Evolutionary conservation across 208 protist genomes (phyloP).

Genomic region (Tritrichomonas musculus): DNA sequence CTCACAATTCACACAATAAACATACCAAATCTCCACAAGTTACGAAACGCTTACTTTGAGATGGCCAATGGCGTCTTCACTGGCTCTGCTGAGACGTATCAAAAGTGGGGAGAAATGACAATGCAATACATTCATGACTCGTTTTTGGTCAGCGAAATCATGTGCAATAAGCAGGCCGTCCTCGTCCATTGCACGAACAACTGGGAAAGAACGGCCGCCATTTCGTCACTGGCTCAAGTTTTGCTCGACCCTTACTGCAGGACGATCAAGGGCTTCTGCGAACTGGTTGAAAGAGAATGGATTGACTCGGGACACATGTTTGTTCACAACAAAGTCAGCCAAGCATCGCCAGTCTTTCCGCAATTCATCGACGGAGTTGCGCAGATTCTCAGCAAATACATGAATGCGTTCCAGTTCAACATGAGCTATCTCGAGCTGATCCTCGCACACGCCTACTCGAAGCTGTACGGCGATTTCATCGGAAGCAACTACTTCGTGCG

Average conservation of each 20-base stretch:
- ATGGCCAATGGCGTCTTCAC: neutral
- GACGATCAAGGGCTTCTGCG: slow-evolving; percentile 65
- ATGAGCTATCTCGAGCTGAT: neutral
- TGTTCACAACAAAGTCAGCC: neutral
- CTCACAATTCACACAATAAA: neutral
- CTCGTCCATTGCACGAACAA: slow-evolving; percentile 70
- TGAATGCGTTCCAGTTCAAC: neutral
- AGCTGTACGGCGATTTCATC: slow-evolving; percentile 13
- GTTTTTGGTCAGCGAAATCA: no score
- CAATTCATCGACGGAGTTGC: slow-evolving; percentile 57
- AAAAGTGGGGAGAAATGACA: neutral
- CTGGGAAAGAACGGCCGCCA: slow-evolving; percentile 81
- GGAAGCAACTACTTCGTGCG: neutral
- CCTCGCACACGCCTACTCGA: neutral
- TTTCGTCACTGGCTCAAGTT: slow-evolving; percentile 66
- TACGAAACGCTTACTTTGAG: neutral
- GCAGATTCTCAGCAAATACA: slow-evolving; percentile 34
- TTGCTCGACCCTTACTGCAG: slow-evolving; percentile 78
- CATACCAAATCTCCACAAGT: slow-evolving; percentile 38
- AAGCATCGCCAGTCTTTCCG: slow-evolving; percentile 50
- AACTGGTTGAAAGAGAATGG: slow-evolving; percentile 84
- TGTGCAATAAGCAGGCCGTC: slow-evolving; percentile 11
- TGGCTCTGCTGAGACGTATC: neutral
- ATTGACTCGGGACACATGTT: slow-evolving; percentile 77
- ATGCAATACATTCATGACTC: neutral